phyloP scores from a whole-genome alignment of 116 monocot species.

The Dioscorea cayenensis region DNA sequence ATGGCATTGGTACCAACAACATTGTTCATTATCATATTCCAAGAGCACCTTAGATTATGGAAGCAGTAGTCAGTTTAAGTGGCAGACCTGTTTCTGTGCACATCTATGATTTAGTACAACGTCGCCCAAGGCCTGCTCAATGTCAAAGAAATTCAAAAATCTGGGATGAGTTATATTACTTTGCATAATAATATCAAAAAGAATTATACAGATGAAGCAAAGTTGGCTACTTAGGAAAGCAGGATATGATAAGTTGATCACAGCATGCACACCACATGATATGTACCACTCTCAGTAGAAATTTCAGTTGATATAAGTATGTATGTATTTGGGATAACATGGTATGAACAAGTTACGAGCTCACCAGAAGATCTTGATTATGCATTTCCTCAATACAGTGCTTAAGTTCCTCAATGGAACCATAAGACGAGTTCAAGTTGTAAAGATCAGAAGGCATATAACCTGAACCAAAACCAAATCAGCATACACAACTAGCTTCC shows the following conservation, averaged over 20 bases:
- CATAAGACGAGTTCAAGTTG: slow-evolving; percentile 26
- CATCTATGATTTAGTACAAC: slow-evolving; percentile 38
- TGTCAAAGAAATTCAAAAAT: neutral
- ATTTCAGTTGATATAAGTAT: too few relatives aligned
- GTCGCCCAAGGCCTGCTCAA: slow-evolving; percentile 29
- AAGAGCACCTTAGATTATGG: neutral
- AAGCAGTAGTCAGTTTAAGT: neutral
- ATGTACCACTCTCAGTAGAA: too few relatives aligned
- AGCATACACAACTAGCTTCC: too few relatives aligned
- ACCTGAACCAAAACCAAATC: slow-evolving; percentile 9
- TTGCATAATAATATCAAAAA: too few relatives aligned
- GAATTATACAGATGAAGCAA: too few relatives aligned
- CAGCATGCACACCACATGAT: too few relatives aligned
- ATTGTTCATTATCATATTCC: too few relatives aligned
- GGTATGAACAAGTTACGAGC: neutral
- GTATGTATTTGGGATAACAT: too few relatives aligned
- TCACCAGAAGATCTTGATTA: slow-evolving; percentile 24
- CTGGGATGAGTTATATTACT: neutral
- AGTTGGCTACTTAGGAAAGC: too few relatives aligned
- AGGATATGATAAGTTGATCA: too few relatives aligned
- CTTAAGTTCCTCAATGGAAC: slow-evolving; percentile 16
- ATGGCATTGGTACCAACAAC: too few relatives aligned
- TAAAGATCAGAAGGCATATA: slow-evolving; percentile 28
- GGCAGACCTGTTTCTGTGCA: slow-evolving; percentile 30
- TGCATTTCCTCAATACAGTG: slow-evolving; percentile 25